A percentile compares a stretch with the other conserved stretches of the same genome.
These are phyloP conservation scores for Withania somnifera DNA, from an alignment of 305 asterid species.

Conservation along the genomic window DNA sequence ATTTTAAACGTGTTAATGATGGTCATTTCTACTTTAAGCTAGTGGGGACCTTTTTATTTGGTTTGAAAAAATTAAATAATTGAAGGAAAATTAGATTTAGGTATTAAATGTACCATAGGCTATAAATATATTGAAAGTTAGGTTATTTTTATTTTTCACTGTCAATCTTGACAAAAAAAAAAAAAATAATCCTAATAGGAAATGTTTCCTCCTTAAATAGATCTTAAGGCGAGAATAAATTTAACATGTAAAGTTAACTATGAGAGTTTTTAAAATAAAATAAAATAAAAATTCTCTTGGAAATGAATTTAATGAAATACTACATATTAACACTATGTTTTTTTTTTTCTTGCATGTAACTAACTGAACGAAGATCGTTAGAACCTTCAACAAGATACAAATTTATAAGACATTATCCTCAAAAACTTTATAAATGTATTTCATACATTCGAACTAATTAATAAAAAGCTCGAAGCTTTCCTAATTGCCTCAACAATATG, in stretches of 20 bases:
- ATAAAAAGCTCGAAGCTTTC: not conserved
- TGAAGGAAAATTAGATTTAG: not conserved
- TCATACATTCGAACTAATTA: not conserved
- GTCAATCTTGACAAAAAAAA: not conserved
- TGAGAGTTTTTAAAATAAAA: not conserved
- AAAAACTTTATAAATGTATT: not conserved
- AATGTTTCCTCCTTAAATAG: not conserved
- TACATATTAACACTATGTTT: not conserved
- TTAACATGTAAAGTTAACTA: too few relatives aligned
- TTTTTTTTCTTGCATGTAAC: not conserved
- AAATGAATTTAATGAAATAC: not conserved
- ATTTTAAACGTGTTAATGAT: too few relatives aligned
- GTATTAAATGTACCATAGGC: not conserved
- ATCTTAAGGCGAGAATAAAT: not conserved
- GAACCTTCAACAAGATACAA: not conserved
- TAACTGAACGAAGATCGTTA: not conserved
- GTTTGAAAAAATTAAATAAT: too few relatives aligned
- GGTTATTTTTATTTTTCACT: not conserved
- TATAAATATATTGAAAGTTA: not conserved
- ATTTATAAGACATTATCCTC: not conserved
- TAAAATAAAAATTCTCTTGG: not conserved
- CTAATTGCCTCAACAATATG: not conserved
- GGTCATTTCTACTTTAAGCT: too few relatives aligned
- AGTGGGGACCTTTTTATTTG: too few relatives aligned
- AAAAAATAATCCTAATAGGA: accelerated